Percentiles rank a stretch among this genome's conserved stretches.
Evolutionary conservation across 768 basidiomycete genomes (phyloP).

Genomic region (Rhizopogon vesiculosus): DNA sequence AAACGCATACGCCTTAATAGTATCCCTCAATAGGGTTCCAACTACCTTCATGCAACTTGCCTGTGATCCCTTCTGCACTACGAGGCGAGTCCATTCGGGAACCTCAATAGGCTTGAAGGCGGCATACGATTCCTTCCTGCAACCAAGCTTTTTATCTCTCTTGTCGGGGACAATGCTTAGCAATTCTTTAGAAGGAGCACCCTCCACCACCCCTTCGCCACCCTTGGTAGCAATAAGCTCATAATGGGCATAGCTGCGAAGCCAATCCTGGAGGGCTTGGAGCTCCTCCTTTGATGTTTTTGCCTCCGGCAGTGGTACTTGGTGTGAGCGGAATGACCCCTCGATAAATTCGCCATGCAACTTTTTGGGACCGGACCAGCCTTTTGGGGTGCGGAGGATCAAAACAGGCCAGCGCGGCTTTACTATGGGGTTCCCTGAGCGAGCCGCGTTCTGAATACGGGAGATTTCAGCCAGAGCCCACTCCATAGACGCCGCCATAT

Average conservation of each 20-base stretch:
- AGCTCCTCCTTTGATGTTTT: conserved; percentile 65
- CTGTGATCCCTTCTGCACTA: conserved; percentile 48
- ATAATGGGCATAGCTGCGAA: conserved; percentile 61
- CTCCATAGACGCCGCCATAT: conserved; percentile 76
- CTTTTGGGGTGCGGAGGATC: conserved; percentile 82
- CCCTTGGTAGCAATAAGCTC: conserved; percentile 52
- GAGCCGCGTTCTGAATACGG: conserved; percentile 76
- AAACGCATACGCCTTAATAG: conserved; percentile 45
- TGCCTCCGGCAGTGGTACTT: conserved; percentile 79
- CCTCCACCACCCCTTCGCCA: conserved; percentile 26
- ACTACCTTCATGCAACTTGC: conserved; percentile 76
- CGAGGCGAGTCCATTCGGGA: conserved; percentile 60
- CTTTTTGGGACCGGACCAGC: conserved; percentile 64
- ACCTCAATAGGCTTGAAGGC: conserved; percentile 56
- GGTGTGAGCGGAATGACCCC: conserved; percentile 82
- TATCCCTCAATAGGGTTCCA: conserved; percentile 52
- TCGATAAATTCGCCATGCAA: conserved; percentile 71
- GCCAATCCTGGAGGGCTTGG: conserved; percentile 62
- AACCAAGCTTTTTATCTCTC: conserved; percentile 62
- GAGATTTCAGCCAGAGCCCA: conserved; percentile 75
- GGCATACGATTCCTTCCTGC: conserved; percentile 63
- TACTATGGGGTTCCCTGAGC: conserved; percentile 66
- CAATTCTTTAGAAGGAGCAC: conserved; percentile 51
- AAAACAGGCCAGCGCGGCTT: conserved; percentile 94
- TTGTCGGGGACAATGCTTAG: conserved; percentile 51